These are phyloP conservation scores for Torrubiella hemipterigena DNA, from an alignment of 2,329 filamentous ascomycete species.

Conservation along the genomic window DNA sequence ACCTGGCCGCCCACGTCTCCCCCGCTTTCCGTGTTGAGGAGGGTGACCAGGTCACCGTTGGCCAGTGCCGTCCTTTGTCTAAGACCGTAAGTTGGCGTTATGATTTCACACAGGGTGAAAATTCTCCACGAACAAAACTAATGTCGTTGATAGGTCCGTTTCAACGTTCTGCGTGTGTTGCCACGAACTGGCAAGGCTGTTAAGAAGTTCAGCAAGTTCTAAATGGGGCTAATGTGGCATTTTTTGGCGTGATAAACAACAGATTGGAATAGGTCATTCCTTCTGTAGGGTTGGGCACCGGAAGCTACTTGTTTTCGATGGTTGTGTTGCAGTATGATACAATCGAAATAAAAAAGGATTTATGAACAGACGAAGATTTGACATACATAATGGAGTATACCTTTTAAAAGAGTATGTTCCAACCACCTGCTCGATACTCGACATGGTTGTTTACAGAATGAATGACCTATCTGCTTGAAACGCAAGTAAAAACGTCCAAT, in stretches of 20 bases:
- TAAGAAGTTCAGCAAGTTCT: constrained; percentile 99
- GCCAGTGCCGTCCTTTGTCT: constrained; percentile 97
- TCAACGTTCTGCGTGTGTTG: constrained; percentile 98
- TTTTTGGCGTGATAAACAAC: constrained; percentile 41
- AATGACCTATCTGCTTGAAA: too few species aligned
- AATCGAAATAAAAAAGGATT: constrained; percentile 29
- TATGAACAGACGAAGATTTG: constrained; percentile 29
- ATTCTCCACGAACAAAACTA: constrained; percentile 14
- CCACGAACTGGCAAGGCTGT: constrained; percentile 94
- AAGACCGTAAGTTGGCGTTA: constrained; percentile 74
- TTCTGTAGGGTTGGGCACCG: constrained; percentile 27
- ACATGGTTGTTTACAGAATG: too few species aligned
- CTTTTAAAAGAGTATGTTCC: too few species aligned
- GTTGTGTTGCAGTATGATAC: too few species aligned
- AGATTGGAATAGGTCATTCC: constrained; percentile 22
- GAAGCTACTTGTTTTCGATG: too few species aligned
- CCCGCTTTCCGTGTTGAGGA: constrained; percentile 99
- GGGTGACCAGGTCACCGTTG: constrained; percentile 98
- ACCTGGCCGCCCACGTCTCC: constrained; percentile 96
- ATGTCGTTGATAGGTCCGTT: constrained; percentile 68
- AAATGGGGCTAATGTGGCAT: constrained; percentile 45
- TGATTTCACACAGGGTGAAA: background rate
- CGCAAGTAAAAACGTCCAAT: too few species aligned
- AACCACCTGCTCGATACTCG: too few species aligned
- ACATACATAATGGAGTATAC: too few species aligned